phyloP scores from a whole-genome alignment of 2,329 filamentous ascomycete species.

The Coniochaeta sp. region DNA sequence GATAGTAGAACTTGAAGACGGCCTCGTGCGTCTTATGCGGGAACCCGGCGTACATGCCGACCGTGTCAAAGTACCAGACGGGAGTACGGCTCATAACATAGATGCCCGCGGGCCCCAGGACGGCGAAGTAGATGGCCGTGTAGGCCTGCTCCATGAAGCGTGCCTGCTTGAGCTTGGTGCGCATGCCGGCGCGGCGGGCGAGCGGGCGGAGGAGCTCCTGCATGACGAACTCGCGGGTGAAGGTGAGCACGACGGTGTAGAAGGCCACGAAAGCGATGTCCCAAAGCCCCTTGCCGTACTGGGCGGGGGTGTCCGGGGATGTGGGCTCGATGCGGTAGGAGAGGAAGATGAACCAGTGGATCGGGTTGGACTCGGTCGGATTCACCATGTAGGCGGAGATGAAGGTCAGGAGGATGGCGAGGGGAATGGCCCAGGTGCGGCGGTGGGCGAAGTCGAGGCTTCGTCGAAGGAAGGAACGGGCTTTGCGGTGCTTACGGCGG shows the following conservation, averaged over 20 bases:
- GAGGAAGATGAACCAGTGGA: slow-evolving; percentile 79
- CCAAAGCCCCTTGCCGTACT: slow-evolving; percentile 84
- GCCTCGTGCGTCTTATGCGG: slow-evolving; percentile 76
- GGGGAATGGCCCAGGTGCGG: slow-evolving; percentile 58
- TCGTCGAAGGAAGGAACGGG: slow-evolving; percentile 45
- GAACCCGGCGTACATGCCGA: slow-evolving; percentile 82
- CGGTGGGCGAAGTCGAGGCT: slow-evolving; percentile 43
- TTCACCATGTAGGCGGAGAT: slow-evolving; percentile 64
- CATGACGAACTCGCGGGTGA: slow-evolving; percentile 95
- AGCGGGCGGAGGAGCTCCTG: slow-evolving; percentile 76
- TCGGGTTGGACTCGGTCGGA: slow-evolving; percentile 69
- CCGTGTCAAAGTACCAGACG: slow-evolving; percentile 92
- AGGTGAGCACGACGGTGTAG: slow-evolving; percentile 83
- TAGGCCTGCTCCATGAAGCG: slow-evolving; percentile 97
- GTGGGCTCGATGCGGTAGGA: slow-evolving; percentile 66
- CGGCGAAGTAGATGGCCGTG: slow-evolving; percentile 80
- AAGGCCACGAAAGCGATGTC: slow-evolving; percentile 84
- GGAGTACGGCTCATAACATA: slow-evolving; percentile 89
- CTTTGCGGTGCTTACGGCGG: slow-evolving; percentile 39
- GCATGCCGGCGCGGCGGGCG: slow-evolving; percentile 62
- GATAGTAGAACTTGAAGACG: slow-evolving; percentile 89
- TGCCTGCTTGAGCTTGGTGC: slow-evolving; percentile 67
- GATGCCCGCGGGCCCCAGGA: slow-evolving; percentile 76
- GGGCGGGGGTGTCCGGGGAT: slow-evolving; percentile 37
- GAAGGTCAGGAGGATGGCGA: slow-evolving; percentile 58